Evolutionary conservation across 495 filamentous ascomycete genomes (phyloP), one percentile per base, ranked within the genome.

Genomic region (Penicillium alfredii): DNA sequence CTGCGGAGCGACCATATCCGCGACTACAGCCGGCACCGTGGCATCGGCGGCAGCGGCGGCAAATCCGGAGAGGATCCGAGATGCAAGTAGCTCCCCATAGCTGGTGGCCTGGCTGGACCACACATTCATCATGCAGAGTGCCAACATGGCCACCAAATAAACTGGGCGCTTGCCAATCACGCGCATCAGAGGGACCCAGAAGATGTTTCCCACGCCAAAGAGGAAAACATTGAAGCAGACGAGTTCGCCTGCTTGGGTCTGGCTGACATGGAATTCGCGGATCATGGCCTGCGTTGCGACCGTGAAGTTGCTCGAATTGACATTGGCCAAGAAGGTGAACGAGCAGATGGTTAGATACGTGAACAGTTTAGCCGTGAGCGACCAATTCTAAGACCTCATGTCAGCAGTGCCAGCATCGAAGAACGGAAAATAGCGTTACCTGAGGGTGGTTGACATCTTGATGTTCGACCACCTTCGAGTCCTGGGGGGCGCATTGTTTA

Each of bases 161-260:
- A 63, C 60, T 1, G 56, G 60, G 8, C 60, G 51, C 17, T 58
- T 60, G 2, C 60, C 60, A 11, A 58, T 31, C 3, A 57, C 50
- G 0, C 55, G 47, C 50, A 55, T 55, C 10, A 59, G 35, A 1
- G 58, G 58, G 3, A 63, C 55, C 59, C 59, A 63, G 29, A 56
- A 49, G 19, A 56, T 36, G 31, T 57, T 56, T 0, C 53, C 59
- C 12, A 60, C 28, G 4, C 59, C 59, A 11, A 63, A 47, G 4
- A 58, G 35, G 24, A 63, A 54, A 8, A 63, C 53, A 28, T 62
- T 62, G 36, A 62, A 56, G 23, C 49, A 57, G 4, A 61, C 48
- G 3, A 61, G 37, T 19, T 57, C 38, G 10, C 50, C 50, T 10
- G 50, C 50, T 15, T 55, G 38, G 5, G 56, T 60, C 17, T 54